These are phyloP conservation scores for Cyberlindnera meyerae DNA, from an alignment of 805 yeast genomes.

Conservation along the genomic window DNA sequence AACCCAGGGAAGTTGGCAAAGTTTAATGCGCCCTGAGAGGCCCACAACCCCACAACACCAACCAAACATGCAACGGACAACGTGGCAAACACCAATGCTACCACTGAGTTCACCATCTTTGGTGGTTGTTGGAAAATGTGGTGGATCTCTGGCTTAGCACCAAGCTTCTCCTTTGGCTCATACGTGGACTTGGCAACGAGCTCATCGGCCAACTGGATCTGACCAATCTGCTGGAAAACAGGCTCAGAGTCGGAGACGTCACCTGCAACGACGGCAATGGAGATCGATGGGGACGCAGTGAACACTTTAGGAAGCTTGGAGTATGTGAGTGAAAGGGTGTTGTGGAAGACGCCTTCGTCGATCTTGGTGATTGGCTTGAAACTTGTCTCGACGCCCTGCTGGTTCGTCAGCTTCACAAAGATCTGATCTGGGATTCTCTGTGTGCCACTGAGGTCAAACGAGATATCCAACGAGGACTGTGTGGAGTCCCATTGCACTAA, in stretches of 20 bases:
- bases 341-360: slow-evolving; percentile 5
- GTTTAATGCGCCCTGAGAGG: slow-evolving; percentile 17
- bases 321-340: slow-evolving; percentile 16
- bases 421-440: slow-evolving; percentile 24
- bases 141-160: slow-evolving; percentile 24
- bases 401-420: slow-evolving; percentile 18
- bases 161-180: slow-evolving; percentile 18
- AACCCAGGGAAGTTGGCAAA: slow-evolving; percentile 20
- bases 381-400: slow-evolving; percentile 22
- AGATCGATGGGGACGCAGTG: slow-evolving; percentile 14
- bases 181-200: slow-evolving; percentile 14
- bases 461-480: slow-evolving; percentile 15
- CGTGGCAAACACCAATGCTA: slow-evolving; percentile 19
- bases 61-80: slow-evolving; percentile 15
- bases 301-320: slow-evolving; percentile 22
- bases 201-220: slow-evolving; percentile 17
- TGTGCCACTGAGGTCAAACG: slow-evolving; percentile 16
- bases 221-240: slow-evolving; percentile 15
- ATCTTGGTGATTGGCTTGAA: slow-evolving; percentile 22
- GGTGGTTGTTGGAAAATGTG: slow-evolving; percentile 24
- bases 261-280: slow-evolving; percentile 17
- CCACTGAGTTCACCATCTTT: slow-evolving; percentile 16
- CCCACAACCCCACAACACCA: slow-evolving; percentile 18
- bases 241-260: slow-evolving; percentile 13
- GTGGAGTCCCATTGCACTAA: slow-evolving; percentile 17